phyloP scores from a whole-genome alignment of 768 basidiomycete genomes.

The Lentinus tigrinus region DNA sequence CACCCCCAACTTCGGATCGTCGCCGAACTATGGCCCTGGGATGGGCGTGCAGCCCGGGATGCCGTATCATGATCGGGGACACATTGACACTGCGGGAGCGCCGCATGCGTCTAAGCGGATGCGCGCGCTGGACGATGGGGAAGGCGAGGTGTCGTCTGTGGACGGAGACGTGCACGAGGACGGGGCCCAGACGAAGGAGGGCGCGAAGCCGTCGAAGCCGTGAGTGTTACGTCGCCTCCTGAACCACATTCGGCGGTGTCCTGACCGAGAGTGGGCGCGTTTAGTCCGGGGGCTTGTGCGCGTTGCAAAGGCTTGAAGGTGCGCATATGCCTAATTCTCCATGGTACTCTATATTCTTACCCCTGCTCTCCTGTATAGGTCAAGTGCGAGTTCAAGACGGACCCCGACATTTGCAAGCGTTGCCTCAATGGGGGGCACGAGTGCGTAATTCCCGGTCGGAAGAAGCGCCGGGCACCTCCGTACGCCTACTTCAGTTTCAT shows the following conservation, averaged over 20 bases:
- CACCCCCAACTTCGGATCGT: constrained; percentile 3
- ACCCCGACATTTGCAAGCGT: constrained; percentile 73
- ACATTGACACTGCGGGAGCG: constrained; percentile 6
- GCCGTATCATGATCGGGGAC: constrained; percentile 10
- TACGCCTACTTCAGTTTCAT: constrained; percentile 27
- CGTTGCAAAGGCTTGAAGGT: constrained; percentile 66
- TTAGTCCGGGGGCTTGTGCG: constrained; percentile 55
- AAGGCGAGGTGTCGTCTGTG: constrained; percentile 11
- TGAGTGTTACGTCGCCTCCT: constrained; percentile 10
- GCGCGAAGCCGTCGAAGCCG: constrained; percentile 17
- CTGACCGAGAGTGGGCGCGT: neutral
- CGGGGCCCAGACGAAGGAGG: constrained; percentile 10
- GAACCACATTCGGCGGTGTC: neutral
- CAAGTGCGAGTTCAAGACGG: constrained; percentile 72
- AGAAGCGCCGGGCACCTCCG: constrained; percentile 78
- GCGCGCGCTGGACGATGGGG: constrained; percentile 17
- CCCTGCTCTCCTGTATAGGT: constrained; percentile 47
- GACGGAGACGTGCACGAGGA: constrained; percentile 15
- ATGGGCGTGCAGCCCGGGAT: constrained; percentile 6
- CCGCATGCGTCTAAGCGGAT: constrained; percentile 16
- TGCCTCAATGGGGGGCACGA: constrained; percentile 70
- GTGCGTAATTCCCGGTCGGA: constrained; percentile 80
- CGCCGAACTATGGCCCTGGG: neutral
- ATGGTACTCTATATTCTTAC: neutral
- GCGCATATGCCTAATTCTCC: neutral